Percentiles rank a stretch among this genome's conserved stretches.
Conservation (phyloP, 1,284 basidiomycete species). For the Apiotrichum domesticum region DNA sequence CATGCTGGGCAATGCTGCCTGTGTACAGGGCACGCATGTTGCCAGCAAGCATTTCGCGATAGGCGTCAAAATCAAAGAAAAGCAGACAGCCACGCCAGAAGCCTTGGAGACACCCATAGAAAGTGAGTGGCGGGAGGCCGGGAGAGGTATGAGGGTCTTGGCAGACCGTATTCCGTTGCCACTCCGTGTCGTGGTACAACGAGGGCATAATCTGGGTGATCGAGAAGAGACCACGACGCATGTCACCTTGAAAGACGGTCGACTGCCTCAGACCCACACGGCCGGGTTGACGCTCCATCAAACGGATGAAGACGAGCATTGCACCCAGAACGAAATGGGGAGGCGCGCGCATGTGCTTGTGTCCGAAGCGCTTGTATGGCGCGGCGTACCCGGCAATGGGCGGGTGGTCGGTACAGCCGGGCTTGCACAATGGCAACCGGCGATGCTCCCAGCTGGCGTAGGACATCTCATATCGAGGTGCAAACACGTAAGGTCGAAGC, state of each 20-base stretch:
- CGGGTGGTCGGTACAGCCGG: constrained; percentile 21
- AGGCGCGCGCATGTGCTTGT: constrained; percentile 35
- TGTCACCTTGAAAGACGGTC: constrained; percentile 20
- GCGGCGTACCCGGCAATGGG: constrained; percentile 22
- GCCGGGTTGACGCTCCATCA: constrained; percentile 35
- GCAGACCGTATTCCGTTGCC: constrained; percentile 46
- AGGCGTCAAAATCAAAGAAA: constrained; percentile 53
- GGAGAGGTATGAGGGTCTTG: constrained; percentile 46
- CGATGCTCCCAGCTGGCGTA: constrained; percentile 49
- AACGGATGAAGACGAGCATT: constrained; percentile 33
- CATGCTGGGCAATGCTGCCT: constrained; percentile 41
- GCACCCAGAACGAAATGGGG: constrained; percentile 33
- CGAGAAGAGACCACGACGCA: constrained; percentile 21
- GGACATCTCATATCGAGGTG: constrained; percentile 50
- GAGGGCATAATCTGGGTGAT: constrained; percentile 34
- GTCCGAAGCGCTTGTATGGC: constrained; percentile 41
- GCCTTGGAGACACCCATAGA: constrained; percentile 47
- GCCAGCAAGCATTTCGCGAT: constrained; percentile 50
- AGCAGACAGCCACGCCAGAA: constrained; percentile 52
- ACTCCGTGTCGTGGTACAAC: constrained; percentile 44
- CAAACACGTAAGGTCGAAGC: constrained; percentile 52
- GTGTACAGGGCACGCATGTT: constrained; percentile 47
- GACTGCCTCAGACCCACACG: constrained; percentile 27
- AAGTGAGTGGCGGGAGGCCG: constrained; percentile 47
- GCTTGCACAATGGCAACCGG: constrained; percentile 37